Evolutionary conservation across 768 basidiomycete species (phyloP).

Genomic region (Mycena latifolia): DNA sequence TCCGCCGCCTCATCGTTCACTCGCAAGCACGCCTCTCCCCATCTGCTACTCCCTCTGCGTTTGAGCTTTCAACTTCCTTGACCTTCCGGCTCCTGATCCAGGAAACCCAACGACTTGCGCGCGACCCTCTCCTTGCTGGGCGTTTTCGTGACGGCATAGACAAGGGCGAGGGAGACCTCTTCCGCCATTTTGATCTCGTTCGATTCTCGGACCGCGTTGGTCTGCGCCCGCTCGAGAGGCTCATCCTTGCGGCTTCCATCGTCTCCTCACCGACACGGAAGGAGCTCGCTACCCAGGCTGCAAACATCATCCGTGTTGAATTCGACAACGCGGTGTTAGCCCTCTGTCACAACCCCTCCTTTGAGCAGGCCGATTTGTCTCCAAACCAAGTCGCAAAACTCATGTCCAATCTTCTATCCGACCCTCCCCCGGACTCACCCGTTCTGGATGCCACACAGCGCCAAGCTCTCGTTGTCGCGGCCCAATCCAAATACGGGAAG

Average conservation of each 20-base stretch:
- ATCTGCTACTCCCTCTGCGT: constrained; percentile 69
- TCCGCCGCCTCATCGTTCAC: constrained; percentile 93
- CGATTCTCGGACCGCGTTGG: constrained; percentile 88
- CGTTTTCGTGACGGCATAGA: constrained; percentile 92
- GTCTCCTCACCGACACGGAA: constrained; percentile 68
- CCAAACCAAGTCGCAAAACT: constrained; percentile 83
- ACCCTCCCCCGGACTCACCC: constrained; percentile 76
- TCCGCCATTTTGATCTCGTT: constrained; percentile 85
- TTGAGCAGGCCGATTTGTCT: constrained; percentile 84
- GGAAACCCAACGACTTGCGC: constrained; percentile 89
- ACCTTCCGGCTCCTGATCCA: constrained; percentile 89
- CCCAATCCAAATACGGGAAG: constrained; percentile 83
- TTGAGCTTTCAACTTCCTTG: constrained; percentile 81
- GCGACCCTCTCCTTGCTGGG: constrained; percentile 91
- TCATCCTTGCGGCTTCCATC: constrained; percentile 83
- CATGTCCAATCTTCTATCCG: constrained; percentile 83
- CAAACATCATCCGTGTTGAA: constrained; percentile 76
- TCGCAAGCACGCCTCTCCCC: constrained; percentile 80
- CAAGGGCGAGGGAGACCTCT: constrained; percentile 87
- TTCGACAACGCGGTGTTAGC: constrained; percentile 85
- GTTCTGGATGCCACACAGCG: constrained; percentile 80
- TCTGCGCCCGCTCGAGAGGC: constrained; percentile 81
- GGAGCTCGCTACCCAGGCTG: constrained; percentile 74
- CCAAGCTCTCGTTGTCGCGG: constrained; percentile 79
- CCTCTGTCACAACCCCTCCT: constrained; percentile 83